phyloP scores from a whole-genome alignment of 352 stramenopile species.

The Phytophthora podocarpi region DNA sequence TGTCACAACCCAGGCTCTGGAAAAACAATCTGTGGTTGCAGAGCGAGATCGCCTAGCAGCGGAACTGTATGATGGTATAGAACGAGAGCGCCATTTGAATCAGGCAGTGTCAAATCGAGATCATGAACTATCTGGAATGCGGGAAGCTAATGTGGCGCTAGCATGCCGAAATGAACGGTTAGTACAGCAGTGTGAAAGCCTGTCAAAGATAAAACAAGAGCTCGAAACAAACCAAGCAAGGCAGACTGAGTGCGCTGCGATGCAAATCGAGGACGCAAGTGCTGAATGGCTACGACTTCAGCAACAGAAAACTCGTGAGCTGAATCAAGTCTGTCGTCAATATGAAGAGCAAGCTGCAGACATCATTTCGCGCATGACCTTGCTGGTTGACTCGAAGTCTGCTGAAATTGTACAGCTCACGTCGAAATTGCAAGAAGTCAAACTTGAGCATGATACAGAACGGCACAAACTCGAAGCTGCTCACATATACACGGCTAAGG shows the following conservation, averaged over 20 bases:
- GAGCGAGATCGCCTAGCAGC: conserved; percentile 3
- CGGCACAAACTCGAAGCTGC: conserved; percentile 8
- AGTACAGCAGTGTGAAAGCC: neutral
- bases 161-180: conserved; percentile 7
- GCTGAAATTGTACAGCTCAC: conserved; percentile 39
- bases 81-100: conserved; percentile 8
- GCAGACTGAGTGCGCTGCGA: conserved; percentile 11
- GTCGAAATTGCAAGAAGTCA: conserved; percentile 12
- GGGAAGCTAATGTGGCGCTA: neutral
- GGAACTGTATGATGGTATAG: conserved; percentile 2
- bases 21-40: conserved; percentile 3
- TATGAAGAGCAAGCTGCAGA: conserved; percentile 16
- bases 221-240: conserved; percentile 2
- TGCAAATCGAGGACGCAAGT: conserved; percentile 28
- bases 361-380: conserved; percentile 40
- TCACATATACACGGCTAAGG: neutral
- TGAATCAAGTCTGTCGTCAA: conserved; percentile 7
- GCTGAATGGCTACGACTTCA: conserved; percentile 12
- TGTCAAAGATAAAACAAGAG: conserved; percentile 7
- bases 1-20: conserved; percentile 1
- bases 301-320: conserved; percentile 5
- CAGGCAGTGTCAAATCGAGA: conserved; percentile 3
- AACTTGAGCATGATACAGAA: conserved; percentile 6
- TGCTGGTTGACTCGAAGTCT: conserved; percentile 46
- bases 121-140: conserved; percentile 1